These are phyloP conservation scores for Claviceps maximensis DNA, from an alignment of 2,329 filamentous ascomycete species.

Conservation along the genomic window DNA sequence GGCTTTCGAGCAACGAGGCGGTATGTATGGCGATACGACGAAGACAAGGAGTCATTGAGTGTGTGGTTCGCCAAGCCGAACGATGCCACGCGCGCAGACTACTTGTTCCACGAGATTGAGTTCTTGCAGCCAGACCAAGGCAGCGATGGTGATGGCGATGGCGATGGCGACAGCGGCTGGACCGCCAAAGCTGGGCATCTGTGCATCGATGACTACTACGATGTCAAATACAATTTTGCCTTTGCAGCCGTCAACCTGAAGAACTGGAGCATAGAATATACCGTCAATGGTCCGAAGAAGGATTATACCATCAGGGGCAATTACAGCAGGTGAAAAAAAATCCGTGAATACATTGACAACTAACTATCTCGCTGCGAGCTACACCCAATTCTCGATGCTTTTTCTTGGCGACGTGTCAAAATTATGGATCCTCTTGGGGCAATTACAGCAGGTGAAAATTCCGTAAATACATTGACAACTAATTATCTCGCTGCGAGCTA, in stretches of 20 bases:
- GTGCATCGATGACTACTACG: conserved; percentile 59
- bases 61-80: conserved; percentile 62
- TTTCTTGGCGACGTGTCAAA: neutral
- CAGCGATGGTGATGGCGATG: conserved; percentile 15
- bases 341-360: neutral
- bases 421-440: too few relatives aligned
- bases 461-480: neutral
- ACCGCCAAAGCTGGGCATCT: conserved; percentile 53
- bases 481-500: neutral
- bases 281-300: conserved; percentile 59
- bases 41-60: conserved; percentile 44
- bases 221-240: conserved; percentile 54
- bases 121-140: conserved; percentile 32
- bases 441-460: conserved; percentile 30
- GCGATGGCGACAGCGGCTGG: conserved; percentile 31
- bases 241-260: conserved; percentile 44
- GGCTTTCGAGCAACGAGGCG: conserved; percentile 48
- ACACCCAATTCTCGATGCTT: neutral
- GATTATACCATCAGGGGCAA: conserved; percentile 50
- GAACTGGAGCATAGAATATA: conserved; percentile 48
- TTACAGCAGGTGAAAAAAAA: conserved; percentile 28
- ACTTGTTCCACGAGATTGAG: conserved; percentile 63
- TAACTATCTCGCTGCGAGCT: neutral
- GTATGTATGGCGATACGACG: conserved; percentile 62
- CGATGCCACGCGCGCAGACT: conserved; percentile 49